A percentile compares a stretch with the other conserved stretches of the same genome.
phyloP scores from a whole-genome alignment of 805 yeast genomes.

The Cyberlindnera bimundalis region DNA sequence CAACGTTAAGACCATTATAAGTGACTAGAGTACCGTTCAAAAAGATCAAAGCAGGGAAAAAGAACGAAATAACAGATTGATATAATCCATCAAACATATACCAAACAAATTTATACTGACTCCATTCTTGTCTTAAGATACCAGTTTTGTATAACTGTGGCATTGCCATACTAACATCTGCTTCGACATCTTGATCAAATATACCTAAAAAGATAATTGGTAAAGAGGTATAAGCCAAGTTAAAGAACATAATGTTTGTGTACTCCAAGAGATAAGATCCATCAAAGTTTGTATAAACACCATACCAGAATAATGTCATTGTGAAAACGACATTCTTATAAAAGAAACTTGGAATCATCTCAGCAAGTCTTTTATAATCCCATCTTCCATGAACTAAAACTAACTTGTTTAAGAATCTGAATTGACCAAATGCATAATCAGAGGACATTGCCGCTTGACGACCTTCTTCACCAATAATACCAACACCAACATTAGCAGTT shows the following conservation, averaged over 20 bases:
- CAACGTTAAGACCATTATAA: conserved; percentile 52
- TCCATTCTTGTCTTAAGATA: conserved; percentile 70
- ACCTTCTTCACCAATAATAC: conserved; percentile 92
- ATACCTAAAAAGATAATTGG: conserved; percentile 78
- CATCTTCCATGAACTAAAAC: conserved; percentile 80
- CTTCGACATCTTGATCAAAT: conserved; percentile 77
- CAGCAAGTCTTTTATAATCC: conserved; percentile 79
- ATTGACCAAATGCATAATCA: conserved; percentile 83
- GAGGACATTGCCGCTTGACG: conserved; percentile 87
- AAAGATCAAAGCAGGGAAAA: conserved; percentile 65
- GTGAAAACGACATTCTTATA: conserved; percentile 77
- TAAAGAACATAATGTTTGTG: conserved; percentile 77
- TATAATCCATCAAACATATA: conserved; percentile 77
- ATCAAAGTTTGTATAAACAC: conserved; percentile 69
- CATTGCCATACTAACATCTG: conserved; percentile 61
- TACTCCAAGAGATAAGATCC: conserved; percentile 78
- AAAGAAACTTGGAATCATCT: conserved; percentile 81
- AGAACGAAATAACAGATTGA: conserved; percentile 69
- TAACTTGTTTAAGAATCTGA: conserved; percentile 64
- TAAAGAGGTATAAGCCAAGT: conserved; percentile 77
- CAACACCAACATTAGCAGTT: conserved; percentile 83
- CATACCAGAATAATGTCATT: conserved; percentile 75
- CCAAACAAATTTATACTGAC: conserved; percentile 60
- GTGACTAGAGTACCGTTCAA: conserved; percentile 41
- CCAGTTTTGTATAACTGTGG: conserved; percentile 77